Base-by-base conservation (phyloP, 192 early-diverging fungal species). In the Rhizophagus clarus region DNA sequence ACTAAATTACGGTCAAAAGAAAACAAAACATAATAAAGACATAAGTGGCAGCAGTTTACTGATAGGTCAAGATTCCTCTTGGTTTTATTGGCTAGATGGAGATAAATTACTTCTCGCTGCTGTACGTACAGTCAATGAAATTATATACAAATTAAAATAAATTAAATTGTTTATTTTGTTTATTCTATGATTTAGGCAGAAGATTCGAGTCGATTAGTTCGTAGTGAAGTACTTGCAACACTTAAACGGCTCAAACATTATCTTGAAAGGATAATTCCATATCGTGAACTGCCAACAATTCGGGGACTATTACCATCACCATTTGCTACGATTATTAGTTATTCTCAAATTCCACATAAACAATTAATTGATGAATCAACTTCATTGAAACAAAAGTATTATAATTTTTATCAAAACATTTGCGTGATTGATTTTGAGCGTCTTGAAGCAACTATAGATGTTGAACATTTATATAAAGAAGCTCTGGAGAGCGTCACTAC, bases 391-490 rank as follows among this genome's bases (percentile, higher is more conserved):
- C 78, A 84, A 49, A 78, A 74, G 0, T 81, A 84, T 67, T 66
- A 61, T 9, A 32, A 56, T 4, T 88, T 89, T 69, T 84, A 85
- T 56, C 60, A 79, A 20, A 67, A 69, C 6, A 80, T 89, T 1
- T 60, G 24, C 12, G 37, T 64, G 1, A 56, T 89, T 24, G 82
- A 89, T 76, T 83, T 87, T 81, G 81, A 81, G 26, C 76, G 82
- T 11, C 61, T 89, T 49, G 84, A 85, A 56, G 76, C 86, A 22
- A 86, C 85, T 10, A 83, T 83, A 5, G 83, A 81, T 29, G 83
- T 83, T 24, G 88, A 89, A 67, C 86, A 88, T 63, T 83, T 89
- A 15, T 89, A 89, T 61, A 82, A 88, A 77, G 88, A 89, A 75
- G 86, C 86, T 2, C 76, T 89, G 79, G 86, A 88, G 67, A 80